Base-by-base conservation (phyloP, 148 eudicot genomes). In the Fallopia convolvulus region DNA sequence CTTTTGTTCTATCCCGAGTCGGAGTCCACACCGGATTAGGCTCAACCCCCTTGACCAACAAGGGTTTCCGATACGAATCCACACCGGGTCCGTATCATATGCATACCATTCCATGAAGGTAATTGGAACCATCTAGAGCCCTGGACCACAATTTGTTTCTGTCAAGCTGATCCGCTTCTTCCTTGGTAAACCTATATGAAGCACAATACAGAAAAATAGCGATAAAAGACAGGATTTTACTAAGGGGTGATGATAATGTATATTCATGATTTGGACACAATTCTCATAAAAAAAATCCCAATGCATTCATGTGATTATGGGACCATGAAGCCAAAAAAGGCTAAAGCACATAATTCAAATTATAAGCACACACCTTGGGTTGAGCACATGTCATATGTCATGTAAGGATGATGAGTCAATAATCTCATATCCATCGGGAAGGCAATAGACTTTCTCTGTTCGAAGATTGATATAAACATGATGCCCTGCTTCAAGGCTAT, bases 101-200 rank as follows among this genome's bases (percentile, higher is more conserved):
- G 46, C 26, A 48, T 89, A 95, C 99, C 97, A 91, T 87, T 85
- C 97, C 99, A 82, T 97, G 99, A 68, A 95, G 94, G 83, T 95
- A 95, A 79, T 95, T 94, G 39, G 97, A 92, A 15, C 97, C 99
- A 91, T 95, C 97, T 86, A 94, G 97, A 76, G 99, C 99, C 83
- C 97, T 88, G 40, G 99, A 86, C 99, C 97, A 92, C 49, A 88
- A 91, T 81, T 85, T 88, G 81, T 86, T 91, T 80, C 75, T 86
- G 77, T 92, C 97, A 84, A 92, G 76, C 77, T 85, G 89, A 41
- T 80, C 83, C 81, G 92, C 97, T 81, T 95, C 94, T 17, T 83
- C 87, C 79, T 72, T 82, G 26, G 76, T 72, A 79, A 95, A 88
- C 87, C 99, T 91, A 78, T 41, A 70, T 48, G 48, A 58, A 56